These are phyloP conservation scores for Naganishia cerealis DNA, from an alignment of 1,284 basidiomycete genomes.

Conservation along the genomic window DNA sequence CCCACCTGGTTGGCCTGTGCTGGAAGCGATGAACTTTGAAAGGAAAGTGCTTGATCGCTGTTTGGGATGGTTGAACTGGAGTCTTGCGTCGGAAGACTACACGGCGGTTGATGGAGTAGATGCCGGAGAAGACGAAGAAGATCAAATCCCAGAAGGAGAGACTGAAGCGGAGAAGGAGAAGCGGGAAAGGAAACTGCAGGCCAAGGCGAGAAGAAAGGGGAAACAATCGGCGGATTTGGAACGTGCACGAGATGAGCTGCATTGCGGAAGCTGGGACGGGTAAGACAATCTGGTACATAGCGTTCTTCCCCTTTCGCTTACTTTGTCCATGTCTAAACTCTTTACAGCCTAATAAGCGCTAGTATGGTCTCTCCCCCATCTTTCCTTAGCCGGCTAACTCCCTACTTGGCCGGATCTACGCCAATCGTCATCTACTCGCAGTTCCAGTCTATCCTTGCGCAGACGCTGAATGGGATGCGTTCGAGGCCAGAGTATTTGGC, in stretches of 20 bases:
- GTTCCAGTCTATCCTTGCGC: conserved; percentile 74
- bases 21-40: conserved; percentile 82
- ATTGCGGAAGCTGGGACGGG: conserved; percentile 83
- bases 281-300: conserved; percentile 50
- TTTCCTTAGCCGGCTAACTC: conserved; percentile 71
- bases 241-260: conserved; percentile 74
- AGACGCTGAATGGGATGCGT: conserved; percentile 73
- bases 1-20: conserved; percentile 84
- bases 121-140: conserved; percentile 38
- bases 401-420: conserved; percentile 77
- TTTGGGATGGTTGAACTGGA: conserved; percentile 81
- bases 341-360: conserved; percentile 70
- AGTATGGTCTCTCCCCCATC: conserved; percentile 84
- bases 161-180: conserved; percentile 28
- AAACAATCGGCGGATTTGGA: conserved; percentile 57
- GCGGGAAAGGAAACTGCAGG: conserved; percentile 24
- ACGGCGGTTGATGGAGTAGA: conserved; percentile 44
- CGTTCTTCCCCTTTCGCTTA: not conserved
- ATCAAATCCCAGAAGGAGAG: conserved; percentile 25
- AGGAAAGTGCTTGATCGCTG: conserved; percentile 61
- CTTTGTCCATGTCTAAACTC: not conserved
- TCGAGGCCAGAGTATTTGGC: conserved; percentile 69
- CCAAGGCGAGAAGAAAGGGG: conserved; percentile 39
- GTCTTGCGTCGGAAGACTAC: conserved; percentile 74
- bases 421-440: conserved; percentile 84